Base-by-base conservation (phyloP, 345 rosid species). In the Linum tenue region DNA sequence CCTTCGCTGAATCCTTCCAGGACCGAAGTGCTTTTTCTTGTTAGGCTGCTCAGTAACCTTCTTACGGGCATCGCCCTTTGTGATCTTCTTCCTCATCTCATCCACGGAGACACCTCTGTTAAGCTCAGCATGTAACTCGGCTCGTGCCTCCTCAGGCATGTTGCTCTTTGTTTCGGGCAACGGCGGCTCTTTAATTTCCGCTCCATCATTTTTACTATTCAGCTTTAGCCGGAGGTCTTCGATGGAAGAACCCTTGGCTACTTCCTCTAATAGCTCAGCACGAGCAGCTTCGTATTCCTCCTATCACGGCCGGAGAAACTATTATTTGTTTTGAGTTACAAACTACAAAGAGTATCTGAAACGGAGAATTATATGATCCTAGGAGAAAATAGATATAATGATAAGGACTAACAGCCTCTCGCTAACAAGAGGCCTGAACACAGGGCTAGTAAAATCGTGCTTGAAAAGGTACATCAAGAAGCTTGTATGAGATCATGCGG, bases 201-300 rank as follows among this genome's bases (percentile, higher is more conserved):
- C 75, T 55, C 62, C 72, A 69, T 73, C 82, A 71, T 77, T 75
- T 82, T 75, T 86, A 66, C 82, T 81, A 60, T 79, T 65, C 69
- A 94, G 73, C 69, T 70, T 88, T 69, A 81, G 77, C 67, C 89
- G 92, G 65, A 95, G 78, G 73, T 84, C 91, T 58, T 83, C 90
- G 37, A 87, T 62, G 42, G 96, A 84, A 78, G 81, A 77, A 64
- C 99, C 99, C 68, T 81, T 74, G 67, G 84, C 83, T 71, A 89
- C 72, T 85, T 88, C 92, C 78, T 87, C 89, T 79, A 73, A 72
- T 56, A 95, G 83, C 86, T 95, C 99, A 62, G 40, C 60, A n/a
- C 96, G 89, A 69, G 96, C 99, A 50, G 86, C 96, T 79, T 95
- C 90, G 73, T 88, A 95, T 77, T 95, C 99, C 83, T 71, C 90